Base-by-base conservation (phyloP, 2,329 filamentous ascomycete species). In the Diaporthe sp. region DNA sequence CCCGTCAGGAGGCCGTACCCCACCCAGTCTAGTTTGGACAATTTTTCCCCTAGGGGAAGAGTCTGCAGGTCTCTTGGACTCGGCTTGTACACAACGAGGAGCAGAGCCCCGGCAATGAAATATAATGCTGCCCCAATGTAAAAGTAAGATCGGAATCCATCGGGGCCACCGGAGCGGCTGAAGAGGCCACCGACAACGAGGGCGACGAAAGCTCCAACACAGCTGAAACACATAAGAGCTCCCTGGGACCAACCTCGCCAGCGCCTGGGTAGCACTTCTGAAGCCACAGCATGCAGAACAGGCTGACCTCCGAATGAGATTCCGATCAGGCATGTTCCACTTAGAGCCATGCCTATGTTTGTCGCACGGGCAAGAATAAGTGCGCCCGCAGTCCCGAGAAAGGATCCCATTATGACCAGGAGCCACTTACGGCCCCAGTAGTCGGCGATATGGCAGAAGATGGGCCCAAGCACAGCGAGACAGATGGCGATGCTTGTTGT, bases 351-450 rank as follows among this genome's bases (percentile, higher is more conserved):
- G 17, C 61, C 42, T 65, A 65, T 65, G 61, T 49, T 65, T 22
- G 44, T 65, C 13, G 61, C 61, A 17, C n/a, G 61, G 13, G 61
- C 61, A 34, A 65, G 61, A 25, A 49, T 65, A 25, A 65, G 61
- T 12, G 61, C 61, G 42, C 61, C 61, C 9, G 61, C 61, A 22
- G 61, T 65, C 39, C 61, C 61, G 42, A 49, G 15, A 4, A 65
- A 49, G n/a, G 42, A 65, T 3, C 39, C 61, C 42, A 65, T 65
- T 15, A 65, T n/a, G 1, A 65, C 39, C 2, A 65, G 25, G 28
- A 65, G 39, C 61, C 61, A 65, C 19, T 65, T 65, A 19, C 61
- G 61, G 61, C 61, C 61, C 61, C 61, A 65, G 28, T 65, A 65
- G 42, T 65, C 39, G n/a, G 25, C 39, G 2, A 65, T 28, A 9